Base-by-base conservation (phyloP, 805 yeast genomes). In the Candida chauliodis region DNA sequence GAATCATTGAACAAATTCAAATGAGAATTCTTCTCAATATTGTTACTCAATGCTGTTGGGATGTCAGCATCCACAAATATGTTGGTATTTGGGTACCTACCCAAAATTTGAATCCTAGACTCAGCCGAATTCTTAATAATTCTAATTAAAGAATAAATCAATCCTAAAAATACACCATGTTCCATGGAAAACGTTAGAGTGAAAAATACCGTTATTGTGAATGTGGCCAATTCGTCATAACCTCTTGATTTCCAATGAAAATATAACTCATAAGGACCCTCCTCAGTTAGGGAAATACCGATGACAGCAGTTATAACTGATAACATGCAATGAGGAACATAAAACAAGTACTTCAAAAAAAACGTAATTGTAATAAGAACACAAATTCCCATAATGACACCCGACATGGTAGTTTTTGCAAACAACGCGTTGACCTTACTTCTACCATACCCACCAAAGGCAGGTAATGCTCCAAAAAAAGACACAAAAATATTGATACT, bases 361-460 rank as follows among this genome's bases (percentile, higher is more conserved):
- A 65, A 81, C 30, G 66, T 65, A 0, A 84, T 76, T 4, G 87
- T 80, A 13, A 86, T 45, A 32, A 89, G 59, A 0, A 96, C 82
- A 4, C 81, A 67, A 2, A 76, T n/a, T 0, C 95, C 91, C 82
- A 90, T 83, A 8, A 85, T 75, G 3, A 79, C 78, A 0, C 95
- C 95, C n/a, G 93, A 76, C 55, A 82, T 66, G 8, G 90, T 90
- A 0, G 96, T 85, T 46, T 77, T 78, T 0, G 95, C 98, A 10
- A 89, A 79, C 36, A 88, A 66, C 1, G 90, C 84, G 62, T 91
- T 91, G 42, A 91, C 81, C 52, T 85, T 89, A 13, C 95, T 84
- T 51, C 98, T 74, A 2, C 96, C 98, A 54, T 90, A 91, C 0
- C 98, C 98, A 8, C 98, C 99, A 69, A 90, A 90, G 0, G 95